Base-by-base conservation (phyloP, 129 eudicot species). In the Centrapalus pauciflorus region DNA sequence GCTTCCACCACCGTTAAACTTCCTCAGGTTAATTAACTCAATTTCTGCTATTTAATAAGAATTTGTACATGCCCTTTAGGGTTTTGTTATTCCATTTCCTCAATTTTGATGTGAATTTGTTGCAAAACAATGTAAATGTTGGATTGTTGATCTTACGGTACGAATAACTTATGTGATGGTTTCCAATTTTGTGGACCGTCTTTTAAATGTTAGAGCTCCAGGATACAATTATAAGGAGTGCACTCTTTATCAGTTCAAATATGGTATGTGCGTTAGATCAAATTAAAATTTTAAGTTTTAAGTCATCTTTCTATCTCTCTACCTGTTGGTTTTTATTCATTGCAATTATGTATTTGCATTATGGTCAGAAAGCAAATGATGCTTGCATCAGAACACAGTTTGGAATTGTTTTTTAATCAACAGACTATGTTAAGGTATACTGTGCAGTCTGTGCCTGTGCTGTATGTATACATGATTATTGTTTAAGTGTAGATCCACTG, bases 1-100 rank as follows among this genome's bases (percentile, higher is more conserved):
- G 98, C 96, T 46, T 93, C 98, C 49, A 93, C 98, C 80, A 88
- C 89, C 62, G 98, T 93, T 49, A 93, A 93, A 73, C 45, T 93
- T 52, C 98, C 98, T 43, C 98, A 93, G 95, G 96, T 84, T 24
- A 50, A 1, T 4, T 28, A 25, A 26, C 35, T 33, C 59, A 6
- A 16, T 56, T 61, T 13, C 5, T 23, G 60, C 43, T 32, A 12
- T 8, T 24, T 16, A 11, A 37, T 30, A 5, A 19, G 4, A 0
- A 4, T 43, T 16, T 46, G 17, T 61, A 3, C 32, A 64, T 74
- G 9, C 4, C 7, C 13, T 28, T 40, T 38, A 54, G 51, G 54
- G 71, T 64, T 73, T 51, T 73, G 40, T 32, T 26, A 37, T 75
- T 28, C 30, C 52, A 48, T 2, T 75, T 60, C 0, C 45, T 21